phyloP scores from a whole-genome alignment of 805 yeast species.

The Candida insectorum region DNA sequence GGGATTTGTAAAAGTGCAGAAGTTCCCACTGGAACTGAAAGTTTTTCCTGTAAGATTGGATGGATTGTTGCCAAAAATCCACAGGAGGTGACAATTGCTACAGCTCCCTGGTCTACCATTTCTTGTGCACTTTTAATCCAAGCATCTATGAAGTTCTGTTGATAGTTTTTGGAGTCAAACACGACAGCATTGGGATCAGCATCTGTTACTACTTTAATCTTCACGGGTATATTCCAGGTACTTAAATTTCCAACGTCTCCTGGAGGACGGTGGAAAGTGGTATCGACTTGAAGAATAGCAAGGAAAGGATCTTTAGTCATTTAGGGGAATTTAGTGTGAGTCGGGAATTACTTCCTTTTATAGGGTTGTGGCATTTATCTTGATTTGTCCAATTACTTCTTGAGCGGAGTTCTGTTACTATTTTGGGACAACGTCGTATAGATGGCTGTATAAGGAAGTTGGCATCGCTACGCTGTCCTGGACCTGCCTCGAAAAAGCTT shows the following conservation, averaged over 20 bases:
- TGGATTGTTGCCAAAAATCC: constrained; percentile 32
- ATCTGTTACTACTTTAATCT: constrained; percentile 3
- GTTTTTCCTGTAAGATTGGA: constrained; percentile 14
- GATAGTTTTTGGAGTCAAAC: constrained; percentile 9
- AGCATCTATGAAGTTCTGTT: constrained; percentile 19
- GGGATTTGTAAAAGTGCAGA: constrained; percentile 28
- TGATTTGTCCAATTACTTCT: too few species aligned
- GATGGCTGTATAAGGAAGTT: too few species aligned
- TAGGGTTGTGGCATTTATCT: too few species aligned
- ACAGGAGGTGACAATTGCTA: constrained; percentile 32
- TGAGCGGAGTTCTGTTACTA: too few species aligned
- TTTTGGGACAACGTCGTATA: too few species aligned
- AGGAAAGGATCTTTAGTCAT: too few species aligned
- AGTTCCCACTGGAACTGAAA: constrained; percentile 28
- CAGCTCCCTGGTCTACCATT: constrained; percentile 25
- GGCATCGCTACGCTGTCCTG: too few species aligned
- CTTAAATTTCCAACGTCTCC: constrained; percentile 10
- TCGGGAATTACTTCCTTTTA: too few species aligned
- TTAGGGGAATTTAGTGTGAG: too few species aligned
- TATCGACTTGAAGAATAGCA: constrained; percentile 5
- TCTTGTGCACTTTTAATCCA: constrained; percentile 22
- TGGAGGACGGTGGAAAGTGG: constrained; percentile 8
- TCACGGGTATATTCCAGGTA: constrained; percentile 9
- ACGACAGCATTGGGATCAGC: constrained; percentile 5
- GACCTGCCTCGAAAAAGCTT: too few species aligned